Percentiles rank a stretch among this genome's conserved stretches.
Evolutionary conservation across 805 yeast genomes (phyloP).

Genomic region (Kodamaea nitidulidarum): DNA sequence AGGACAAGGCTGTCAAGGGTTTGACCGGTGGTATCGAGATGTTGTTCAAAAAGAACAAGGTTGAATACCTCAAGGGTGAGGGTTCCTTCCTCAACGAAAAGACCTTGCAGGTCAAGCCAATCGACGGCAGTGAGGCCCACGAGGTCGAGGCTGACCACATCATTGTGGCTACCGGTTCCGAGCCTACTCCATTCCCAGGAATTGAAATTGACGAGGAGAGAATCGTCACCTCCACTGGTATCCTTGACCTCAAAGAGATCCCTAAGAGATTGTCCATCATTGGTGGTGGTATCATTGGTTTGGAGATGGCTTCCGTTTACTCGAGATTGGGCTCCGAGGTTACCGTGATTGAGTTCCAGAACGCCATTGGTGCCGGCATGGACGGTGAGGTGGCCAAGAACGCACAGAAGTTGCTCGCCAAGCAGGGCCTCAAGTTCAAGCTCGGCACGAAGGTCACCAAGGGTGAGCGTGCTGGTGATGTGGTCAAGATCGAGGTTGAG

Average conservation of each 20-base stretch:
- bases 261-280: slow-evolving; percentile 91
- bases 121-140: slow-evolving; percentile 75
- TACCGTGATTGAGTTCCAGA: slow-evolving; percentile 87
- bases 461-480: slow-evolving; percentile 86
- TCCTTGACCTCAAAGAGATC: slow-evolving; percentile 74
- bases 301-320: slow-evolving; percentile 99
- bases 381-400: slow-evolving; percentile 91
- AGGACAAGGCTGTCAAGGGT: slow-evolving; percentile 83
- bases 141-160: slow-evolving; percentile 77
- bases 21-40: slow-evolving; percentile 92
- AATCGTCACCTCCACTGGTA: slow-evolving; percentile 95
- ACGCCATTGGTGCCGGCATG: slow-evolving; percentile 96
- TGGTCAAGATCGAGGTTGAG: slow-evolving; percentile 83
- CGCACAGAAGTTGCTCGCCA: slow-evolving; percentile 82
- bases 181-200: slow-evolving; percentile 98
- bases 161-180: slow-evolving; percentile 97
- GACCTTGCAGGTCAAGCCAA: slow-evolving; percentile 73
- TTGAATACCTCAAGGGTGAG: slow-evolving; percentile 88
- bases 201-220: slow-evolving; percentile 94
- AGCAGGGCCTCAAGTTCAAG: slow-evolving; percentile 94
- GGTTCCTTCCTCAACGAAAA: slow-evolving; percentile 85
- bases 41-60: slow-evolving; percentile 93
- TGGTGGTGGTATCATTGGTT: slow-evolving; percentile 99
- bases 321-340: slow-evolving; percentile 93
- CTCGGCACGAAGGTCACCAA: slow-evolving; percentile 85